Percentiles rank a stretch among this genome's conserved stretches.
phyloP scores from a whole-genome alignment of 306 rosid genomes.

The Comarum palustre region DNA sequence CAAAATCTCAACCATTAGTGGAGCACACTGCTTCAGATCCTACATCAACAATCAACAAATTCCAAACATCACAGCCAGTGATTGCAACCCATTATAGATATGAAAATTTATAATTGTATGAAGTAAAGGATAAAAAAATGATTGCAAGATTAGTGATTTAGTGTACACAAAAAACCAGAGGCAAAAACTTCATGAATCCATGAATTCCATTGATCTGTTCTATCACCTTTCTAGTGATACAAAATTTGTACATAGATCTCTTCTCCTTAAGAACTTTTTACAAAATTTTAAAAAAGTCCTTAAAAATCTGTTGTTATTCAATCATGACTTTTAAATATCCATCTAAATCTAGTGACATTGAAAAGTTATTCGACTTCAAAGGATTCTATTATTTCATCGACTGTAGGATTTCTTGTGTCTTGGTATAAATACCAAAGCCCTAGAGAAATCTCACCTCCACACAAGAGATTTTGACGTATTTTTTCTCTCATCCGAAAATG shows the following conservation, averaged over 20 bases:
- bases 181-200: background rate
- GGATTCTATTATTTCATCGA: too few species aligned
- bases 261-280: background rate
- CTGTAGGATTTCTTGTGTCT: too few species aligned
- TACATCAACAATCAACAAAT: background rate
- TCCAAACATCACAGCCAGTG: background rate
- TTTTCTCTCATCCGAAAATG: too few species aligned
- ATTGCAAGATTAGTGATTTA: background rate
- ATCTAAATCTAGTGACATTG: too few species aligned
- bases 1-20: background rate
- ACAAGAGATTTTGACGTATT: too few species aligned
- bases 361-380: too few species aligned
- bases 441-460: too few species aligned
- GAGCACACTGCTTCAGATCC: background rate
- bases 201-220: constrained; percentile 1
- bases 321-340: too few species aligned
- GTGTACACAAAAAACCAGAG: background rate
- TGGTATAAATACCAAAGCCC: too few species aligned
- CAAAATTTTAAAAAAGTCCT: too few species aligned
- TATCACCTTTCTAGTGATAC: background rate
- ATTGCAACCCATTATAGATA: background rate
- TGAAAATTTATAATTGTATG: background rate
- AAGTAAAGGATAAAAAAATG: background rate
- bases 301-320: too few species aligned
- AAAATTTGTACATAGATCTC: background rate